These are phyloP conservation scores for Xylaria acuta DNA, from an alignment of 495 filamentous ascomycete species.

Conservation along the genomic window DNA sequence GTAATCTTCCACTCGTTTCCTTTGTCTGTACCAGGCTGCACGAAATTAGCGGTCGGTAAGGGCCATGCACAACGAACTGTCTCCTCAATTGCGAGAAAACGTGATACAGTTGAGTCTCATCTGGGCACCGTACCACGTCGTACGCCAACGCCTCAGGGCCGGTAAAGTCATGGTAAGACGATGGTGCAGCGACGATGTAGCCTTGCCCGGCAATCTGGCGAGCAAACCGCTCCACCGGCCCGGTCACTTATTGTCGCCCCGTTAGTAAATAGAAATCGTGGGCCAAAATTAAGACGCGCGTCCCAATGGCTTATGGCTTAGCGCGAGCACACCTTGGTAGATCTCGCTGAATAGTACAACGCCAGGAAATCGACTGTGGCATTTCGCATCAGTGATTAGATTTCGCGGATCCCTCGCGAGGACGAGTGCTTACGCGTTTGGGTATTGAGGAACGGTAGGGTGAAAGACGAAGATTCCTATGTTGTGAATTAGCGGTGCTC, in stretches of 20 bases:
- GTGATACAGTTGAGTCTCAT: neutral
- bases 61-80: neutral
- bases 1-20: constrained; percentile 86
- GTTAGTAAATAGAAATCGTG: constrained; percentile 23
- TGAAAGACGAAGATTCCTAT: constrained; percentile 89
- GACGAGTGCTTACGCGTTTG: constrained; percentile 66
- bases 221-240: constrained; percentile 88
- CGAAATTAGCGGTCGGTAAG: neutral
- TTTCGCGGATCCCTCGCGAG: neutral
- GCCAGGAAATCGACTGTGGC: constrained; percentile 75
- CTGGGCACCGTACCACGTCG: constrained; percentile 57
- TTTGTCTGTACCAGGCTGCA: constrained; percentile 75
- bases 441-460: constrained; percentile 81
- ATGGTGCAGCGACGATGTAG: constrained; percentile 91
- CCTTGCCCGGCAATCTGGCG: constrained; percentile 92
- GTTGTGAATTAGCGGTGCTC: constrained; percentile 31
- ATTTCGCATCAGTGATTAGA: constrained; percentile 34
- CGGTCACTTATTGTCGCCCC: constrained; percentile 68
- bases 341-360: constrained; percentile 95
- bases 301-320: neutral
- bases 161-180: constrained; percentile 91
- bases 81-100: neutral
- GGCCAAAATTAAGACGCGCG: constrained; percentile 16
- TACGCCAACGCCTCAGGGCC: constrained; percentile 85
- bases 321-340: constrained; percentile 74